phyloP scores from a whole-genome alignment of 2,329 filamentous ascomycete genomes.

The Verticillium klebahnii region DNA sequence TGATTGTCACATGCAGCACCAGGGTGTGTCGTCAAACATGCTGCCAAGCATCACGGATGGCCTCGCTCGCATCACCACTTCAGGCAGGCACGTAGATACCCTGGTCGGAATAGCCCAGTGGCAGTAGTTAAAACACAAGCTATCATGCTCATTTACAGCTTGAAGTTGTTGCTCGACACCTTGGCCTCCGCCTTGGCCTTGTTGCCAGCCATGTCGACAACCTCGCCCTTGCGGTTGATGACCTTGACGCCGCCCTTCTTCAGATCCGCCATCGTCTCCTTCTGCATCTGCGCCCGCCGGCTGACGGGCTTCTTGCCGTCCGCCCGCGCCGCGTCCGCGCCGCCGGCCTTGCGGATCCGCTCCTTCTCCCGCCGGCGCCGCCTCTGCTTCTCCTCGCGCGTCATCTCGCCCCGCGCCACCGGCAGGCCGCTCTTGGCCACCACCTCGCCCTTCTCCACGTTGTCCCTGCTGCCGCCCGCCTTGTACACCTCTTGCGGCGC shows the following conservation, averaged over 20 bases:
- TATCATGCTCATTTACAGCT: conserved; percentile 44
- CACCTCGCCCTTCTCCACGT: conserved; percentile 62
- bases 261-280: conserved; percentile 57
- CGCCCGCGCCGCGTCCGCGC: conserved; percentile 22
- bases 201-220: conserved; percentile 79
- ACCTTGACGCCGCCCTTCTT: conserved; percentile 87
- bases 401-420: conserved; percentile 80
- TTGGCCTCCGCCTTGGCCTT: conserved; percentile 54
- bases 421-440: conserved; percentile 74
- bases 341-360: conserved; percentile 65
- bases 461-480: conserved; percentile 67
- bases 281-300: conserved; percentile 50
- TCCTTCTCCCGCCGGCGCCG: conserved; percentile 80
- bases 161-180: conserved; percentile 54
- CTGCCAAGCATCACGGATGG: neutral
- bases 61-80: neutral
- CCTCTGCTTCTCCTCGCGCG: conserved; percentile 75
- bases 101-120: neutral
- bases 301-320: conserved; percentile 41
- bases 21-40: neutral
- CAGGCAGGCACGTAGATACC: neutral
- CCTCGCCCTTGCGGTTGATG: conserved; percentile 83
- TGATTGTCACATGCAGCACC: neutral
- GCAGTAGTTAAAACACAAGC: neutral
- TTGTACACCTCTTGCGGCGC: conserved; percentile 94